Evolutionary conservation across 2,329 filamentous ascomycete genomes (phyloP).

Genomic region (Periconia digitata): DNA sequence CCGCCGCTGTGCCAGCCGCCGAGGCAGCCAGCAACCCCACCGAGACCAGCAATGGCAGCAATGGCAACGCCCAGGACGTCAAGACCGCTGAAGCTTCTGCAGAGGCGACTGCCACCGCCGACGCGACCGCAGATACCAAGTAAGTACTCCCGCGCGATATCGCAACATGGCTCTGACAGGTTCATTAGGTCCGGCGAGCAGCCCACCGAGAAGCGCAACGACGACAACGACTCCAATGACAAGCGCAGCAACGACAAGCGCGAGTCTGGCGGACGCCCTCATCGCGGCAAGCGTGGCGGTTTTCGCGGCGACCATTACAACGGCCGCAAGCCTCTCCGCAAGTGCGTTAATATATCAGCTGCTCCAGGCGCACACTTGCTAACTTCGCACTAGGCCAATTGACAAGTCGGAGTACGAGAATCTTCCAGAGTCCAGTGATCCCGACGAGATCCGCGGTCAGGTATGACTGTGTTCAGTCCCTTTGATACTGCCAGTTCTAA

Average conservation of each 20-base stretch:
- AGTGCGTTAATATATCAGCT: constrained; percentile 6
- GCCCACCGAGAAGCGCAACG: neutral
- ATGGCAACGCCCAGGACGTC: constrained; percentile 3
- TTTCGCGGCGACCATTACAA: neutral
- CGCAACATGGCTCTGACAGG: neutral
- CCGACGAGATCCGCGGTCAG: constrained; percentile 79
- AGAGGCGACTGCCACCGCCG: constrained; percentile 1
- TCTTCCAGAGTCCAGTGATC: constrained; percentile 74
- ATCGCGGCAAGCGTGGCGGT: neutral
- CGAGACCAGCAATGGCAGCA: constrained; percentile 11
- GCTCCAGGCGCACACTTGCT: constrained; percentile 1
- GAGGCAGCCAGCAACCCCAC: constrained; percentile 22
- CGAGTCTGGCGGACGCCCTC: neutral
- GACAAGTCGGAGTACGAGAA: constrained; percentile 35
- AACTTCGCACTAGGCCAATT: constrained; percentile 14
- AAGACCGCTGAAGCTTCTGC: neutral
- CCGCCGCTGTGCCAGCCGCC: constrained; percentile 12
- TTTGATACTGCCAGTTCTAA: constrained; percentile 15
- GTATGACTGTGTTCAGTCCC: constrained; percentile 47
- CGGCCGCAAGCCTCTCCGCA: constrained; percentile 16
- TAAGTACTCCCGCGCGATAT: neutral
- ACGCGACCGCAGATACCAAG: constrained; percentile 12
- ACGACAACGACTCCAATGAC: neutral
- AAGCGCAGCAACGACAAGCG: constrained; percentile 4
- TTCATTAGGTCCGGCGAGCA: neutral